Evolutionary conservation across 23 red algal species (phyloP).

Genomic region (Pyropia yezoensis): DNA sequence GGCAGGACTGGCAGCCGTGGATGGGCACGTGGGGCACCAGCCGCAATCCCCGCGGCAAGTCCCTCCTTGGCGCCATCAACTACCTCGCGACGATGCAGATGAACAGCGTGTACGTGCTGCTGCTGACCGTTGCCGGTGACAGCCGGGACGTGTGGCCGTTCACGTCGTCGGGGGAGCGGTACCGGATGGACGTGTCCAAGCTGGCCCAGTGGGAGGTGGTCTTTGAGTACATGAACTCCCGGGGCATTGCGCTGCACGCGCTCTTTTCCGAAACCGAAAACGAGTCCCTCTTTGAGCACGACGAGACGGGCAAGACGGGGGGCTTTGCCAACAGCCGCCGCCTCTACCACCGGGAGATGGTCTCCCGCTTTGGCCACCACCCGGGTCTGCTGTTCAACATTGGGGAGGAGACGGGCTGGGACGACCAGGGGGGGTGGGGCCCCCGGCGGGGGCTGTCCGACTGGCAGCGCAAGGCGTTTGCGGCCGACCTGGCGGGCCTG

Average conservation of each 20-base stretch:
- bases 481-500: constrained; percentile 9
- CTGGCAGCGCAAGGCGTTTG: constrained; percentile 25
- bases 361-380: constrained; percentile 49
- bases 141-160: constrained; percentile 36
- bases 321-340: constrained; percentile 23
- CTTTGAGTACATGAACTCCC: constrained; percentile 25
- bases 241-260: constrained; percentile 35
- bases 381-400: constrained; percentile 19
- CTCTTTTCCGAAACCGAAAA: constrained; percentile 35
- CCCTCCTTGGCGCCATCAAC: constrained; percentile 31
- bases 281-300: constrained; percentile 37
- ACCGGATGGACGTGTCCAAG: constrained; percentile 27
- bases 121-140: constrained; percentile 31
- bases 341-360: constrained; percentile 45
- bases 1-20: constrained; percentile 27
- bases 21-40: constrained; percentile 12
- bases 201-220: constrained; percentile 47
- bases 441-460: constrained; percentile 27
- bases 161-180: constrained; percentile 4
- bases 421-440: constrained; percentile 9
- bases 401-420: constrained; percentile 54
- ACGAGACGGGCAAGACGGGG: constrained; percentile 6
- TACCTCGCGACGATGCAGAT: constrained; percentile 29
- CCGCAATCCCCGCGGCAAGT: constrained; percentile 7
- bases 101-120: constrained; percentile 14